phyloP scores from a whole-genome alignment of 2,329 filamentous ascomycete genomes.

The Aurifilum marmelostoma region DNA sequence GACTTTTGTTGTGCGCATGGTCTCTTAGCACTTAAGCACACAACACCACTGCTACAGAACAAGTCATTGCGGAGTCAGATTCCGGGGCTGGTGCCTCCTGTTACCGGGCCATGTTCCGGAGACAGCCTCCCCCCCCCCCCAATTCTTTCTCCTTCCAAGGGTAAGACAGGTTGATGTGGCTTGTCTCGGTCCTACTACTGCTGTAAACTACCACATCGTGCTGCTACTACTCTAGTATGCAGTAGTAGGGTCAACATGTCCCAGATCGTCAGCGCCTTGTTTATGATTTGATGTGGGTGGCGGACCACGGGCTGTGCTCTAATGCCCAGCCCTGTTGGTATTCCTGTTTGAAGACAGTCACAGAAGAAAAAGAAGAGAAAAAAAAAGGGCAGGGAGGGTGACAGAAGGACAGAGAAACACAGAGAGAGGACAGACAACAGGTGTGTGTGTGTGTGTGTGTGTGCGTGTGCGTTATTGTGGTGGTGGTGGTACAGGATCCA shows the following conservation, averaged over 20 bases:
- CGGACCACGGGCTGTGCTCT: background rate
- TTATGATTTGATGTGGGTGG: background rate
- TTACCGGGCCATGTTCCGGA: conserved; percentile 1
- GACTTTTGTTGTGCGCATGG: background rate
- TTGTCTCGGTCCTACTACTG: conserved; percentile 5
- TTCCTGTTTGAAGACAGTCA: background rate
- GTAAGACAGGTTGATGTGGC: background rate
- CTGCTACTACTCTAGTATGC: background rate
- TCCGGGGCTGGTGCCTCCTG: background rate
- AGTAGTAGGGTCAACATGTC: background rate
- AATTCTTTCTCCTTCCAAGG: too few relatives aligned
- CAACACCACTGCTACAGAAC: background rate
- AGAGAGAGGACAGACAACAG: background rate
- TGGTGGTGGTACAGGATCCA: background rate
- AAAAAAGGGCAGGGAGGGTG: background rate
- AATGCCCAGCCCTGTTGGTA: background rate
- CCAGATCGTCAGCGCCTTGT: background rate
- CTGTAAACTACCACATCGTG: too few relatives aligned
- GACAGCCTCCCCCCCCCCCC: background rate
- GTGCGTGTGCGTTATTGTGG: too few relatives aligned
- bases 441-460: too few relatives aligned
- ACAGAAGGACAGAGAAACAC: background rate
- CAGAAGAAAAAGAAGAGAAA: too few relatives aligned
- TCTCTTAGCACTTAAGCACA: background rate
- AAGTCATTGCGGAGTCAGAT: background rate